These are phyloP conservation scores for Francoa sonchifolia DNA, from an alignment of 441 rosid genomes.

Conservation along the genomic window DNA sequence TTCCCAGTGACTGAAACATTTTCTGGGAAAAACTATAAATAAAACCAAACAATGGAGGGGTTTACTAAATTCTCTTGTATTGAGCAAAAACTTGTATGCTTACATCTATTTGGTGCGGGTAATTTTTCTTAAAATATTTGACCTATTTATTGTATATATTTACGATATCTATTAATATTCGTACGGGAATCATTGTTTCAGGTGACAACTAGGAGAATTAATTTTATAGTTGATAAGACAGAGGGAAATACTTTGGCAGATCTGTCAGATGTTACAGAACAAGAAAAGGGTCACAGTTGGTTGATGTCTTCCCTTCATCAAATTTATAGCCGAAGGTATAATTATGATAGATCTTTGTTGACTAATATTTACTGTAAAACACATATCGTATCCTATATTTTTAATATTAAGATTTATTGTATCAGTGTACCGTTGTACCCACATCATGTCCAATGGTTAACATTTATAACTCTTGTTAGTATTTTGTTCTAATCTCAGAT, in stretches of 20 bases:
- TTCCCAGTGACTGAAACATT: too few species aligned
- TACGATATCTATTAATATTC: neutral
- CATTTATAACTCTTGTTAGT: neutral
- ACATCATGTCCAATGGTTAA: conserved; percentile 5
- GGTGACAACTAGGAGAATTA: conserved; percentile 88
- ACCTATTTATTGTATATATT: neutral
- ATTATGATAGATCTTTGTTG: conserved; percentile 3
- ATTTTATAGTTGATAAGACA: conserved; percentile 68
- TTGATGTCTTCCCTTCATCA: conserved; percentile 83
- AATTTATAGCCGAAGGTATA: conserved; percentile 92
- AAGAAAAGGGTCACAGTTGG: conserved; percentile 88
- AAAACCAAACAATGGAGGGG: too few species aligned
- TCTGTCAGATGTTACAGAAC: conserved; percentile 39
- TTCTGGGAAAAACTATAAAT: too few species aligned
- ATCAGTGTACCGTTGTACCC: too few species aligned
- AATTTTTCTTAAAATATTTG: too few species aligned
- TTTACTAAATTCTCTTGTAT: too few species aligned
- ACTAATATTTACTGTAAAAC: too few species aligned
- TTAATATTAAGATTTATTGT: neutral
- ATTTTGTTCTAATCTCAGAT: conserved; percentile 42
- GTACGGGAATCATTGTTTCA: too few species aligned
- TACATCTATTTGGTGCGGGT: too few species aligned
- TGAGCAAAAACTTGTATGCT: too few species aligned
- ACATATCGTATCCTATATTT: too few species aligned
- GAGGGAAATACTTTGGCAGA: conserved; percentile 28